Evolutionary conservation across 2,329 filamentous ascomycete species (phyloP).

Genomic region (Calcarisporium arbuscula): DNA sequence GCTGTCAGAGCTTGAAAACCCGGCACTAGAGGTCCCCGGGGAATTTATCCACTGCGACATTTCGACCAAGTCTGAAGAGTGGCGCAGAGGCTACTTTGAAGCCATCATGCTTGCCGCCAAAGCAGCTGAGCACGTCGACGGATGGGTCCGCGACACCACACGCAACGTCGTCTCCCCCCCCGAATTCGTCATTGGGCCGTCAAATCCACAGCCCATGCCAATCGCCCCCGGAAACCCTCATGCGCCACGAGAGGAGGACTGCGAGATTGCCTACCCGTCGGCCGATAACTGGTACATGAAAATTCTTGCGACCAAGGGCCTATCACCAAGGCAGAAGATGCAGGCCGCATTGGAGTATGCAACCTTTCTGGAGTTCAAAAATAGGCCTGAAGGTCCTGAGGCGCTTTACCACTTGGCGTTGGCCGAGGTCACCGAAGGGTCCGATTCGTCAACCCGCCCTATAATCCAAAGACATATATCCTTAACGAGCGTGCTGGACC

Average conservation of each 20-base stretch:
- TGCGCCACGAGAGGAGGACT: constrained; percentile 69
- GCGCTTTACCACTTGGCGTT: constrained; percentile 72
- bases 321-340: constrained; percentile 71
- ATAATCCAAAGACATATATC: constrained; percentile 58
- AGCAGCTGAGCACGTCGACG: constrained; percentile 74
- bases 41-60: constrained; percentile 62
- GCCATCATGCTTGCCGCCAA: constrained; percentile 70
- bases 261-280: constrained; percentile 58
- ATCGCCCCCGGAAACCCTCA: constrained; percentile 57
- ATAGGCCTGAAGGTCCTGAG: constrained; percentile 55
- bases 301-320: constrained; percentile 73
- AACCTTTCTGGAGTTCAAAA: constrained; percentile 77
- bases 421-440: constrained; percentile 60
- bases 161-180: constrained; percentile 62
- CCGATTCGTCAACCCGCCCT: constrained; percentile 32
- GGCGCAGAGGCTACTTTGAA: constrained; percentile 82
- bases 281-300: constrained; percentile 77
- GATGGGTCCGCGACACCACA: constrained; percentile 65
- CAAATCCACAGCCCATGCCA: constrained; percentile 73
- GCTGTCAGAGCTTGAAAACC: constrained; percentile 55
- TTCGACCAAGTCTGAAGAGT: constrained; percentile 69
- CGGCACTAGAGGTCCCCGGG: constrained; percentile 59
- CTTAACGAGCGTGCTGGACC: constrained; percentile 52
- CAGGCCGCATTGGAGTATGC: constrained; percentile 79
- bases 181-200: constrained; percentile 71